Evolutionary conservation across 352 stramenopile genomes (phyloP), one percentile per base, ranked within the genome.

Genomic region (Phytophthora sp.): DNA sequence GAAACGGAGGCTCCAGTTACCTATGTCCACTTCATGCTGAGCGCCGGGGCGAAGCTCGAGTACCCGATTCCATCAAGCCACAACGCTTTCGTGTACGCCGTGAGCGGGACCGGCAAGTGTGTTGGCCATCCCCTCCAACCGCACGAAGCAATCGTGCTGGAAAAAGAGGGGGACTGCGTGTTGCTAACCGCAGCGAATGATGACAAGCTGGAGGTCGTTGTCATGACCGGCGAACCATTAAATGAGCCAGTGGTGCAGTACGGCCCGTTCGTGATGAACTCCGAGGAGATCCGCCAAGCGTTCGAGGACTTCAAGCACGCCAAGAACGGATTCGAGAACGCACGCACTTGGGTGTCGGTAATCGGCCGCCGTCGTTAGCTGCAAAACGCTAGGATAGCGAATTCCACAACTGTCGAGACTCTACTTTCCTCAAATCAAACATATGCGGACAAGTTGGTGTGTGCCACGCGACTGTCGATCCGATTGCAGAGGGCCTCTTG

Each of bases 241-340:
- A 69, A 82, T 37, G 81, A 90, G 54, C 74, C 76, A 7, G 62
- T 90, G 3, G 62, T 74, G 13, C 79, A 86, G 49, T 82, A 90
- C 46, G 81, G 81, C 15, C 78, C 81, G n/a, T 89, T 88, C 46
- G 78, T 89, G 28, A 35, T 35, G 30, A n/a, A 9, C 30, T 9
- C 11, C 10, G 30, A 35, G 30, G 30, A 35, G 15, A 35, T 35
- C 15, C 30, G 30, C 4, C 30, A 35, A 13, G 15, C 30, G 30
- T 35, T 35, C 4, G 30, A 35, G 30, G 30, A 35, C 15, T 35
- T 35, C 4, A 35, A 13, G 30, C 11, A n/a, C 10, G 30, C 30
- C 10, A 35, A 35, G 30, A 35, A 35, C 30, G 30, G 30, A 13
- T 35, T 35, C 30, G 30, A 35, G 30, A 35, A 35, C 30, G 30